These are phyloP conservation scores for Avena sativa DNA, from an alignment of 176 grass and related monocot species.

Conservation along the genomic window DNA sequence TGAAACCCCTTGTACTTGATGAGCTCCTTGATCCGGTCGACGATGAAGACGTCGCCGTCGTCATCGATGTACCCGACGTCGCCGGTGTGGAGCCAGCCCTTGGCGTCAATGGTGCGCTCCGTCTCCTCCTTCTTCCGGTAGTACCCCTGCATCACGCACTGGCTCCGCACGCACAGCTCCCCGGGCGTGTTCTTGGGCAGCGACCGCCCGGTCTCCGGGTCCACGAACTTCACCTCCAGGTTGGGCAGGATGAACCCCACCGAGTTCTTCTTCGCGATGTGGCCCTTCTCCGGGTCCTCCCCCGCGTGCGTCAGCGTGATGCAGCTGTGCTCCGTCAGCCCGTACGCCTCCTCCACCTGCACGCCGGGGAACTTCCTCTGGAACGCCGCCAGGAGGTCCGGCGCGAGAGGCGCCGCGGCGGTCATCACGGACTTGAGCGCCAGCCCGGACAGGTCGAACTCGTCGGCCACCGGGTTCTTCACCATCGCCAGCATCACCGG, in stretches of 20 bases:
- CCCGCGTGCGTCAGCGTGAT: constrained; percentile 81
- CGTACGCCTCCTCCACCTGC: constrained; percentile 90
- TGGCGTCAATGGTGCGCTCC: constrained; percentile 65
- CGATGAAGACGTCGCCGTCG: constrained; percentile 87
- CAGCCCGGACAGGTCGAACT: constrained; percentile 57
- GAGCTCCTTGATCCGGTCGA: constrained; percentile 87
- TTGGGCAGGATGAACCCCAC: constrained; percentile 92
- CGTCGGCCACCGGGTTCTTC: constrained; percentile 56
- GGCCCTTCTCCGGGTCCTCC: constrained; percentile 40
- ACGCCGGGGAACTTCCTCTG: constrained; percentile 69
- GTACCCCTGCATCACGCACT: constrained; percentile 90
- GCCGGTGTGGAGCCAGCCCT: constrained; percentile 87
- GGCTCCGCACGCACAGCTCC: constrained; percentile 84
- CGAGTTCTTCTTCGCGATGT: constrained; percentile 70
- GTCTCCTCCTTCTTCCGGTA: constrained; percentile 83
- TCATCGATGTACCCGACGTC: constrained; percentile 93
- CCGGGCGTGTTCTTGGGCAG: constrained; percentile 74
- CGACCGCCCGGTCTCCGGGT: constrained; percentile 64
- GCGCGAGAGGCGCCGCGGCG: constrained; percentile 75
- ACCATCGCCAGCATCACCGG: constrained; percentile 91
- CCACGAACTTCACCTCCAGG: constrained; percentile 91
- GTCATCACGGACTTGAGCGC: constrained; percentile 80
- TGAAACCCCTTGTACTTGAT: constrained; percentile 99
- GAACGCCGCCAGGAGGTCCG: constrained; percentile 67
- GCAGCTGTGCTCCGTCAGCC: constrained; percentile 93